Percentiles rank a stretch among this genome's conserved stretches.
These are phyloP conservation scores for Phytopythium helicoides DNA, from an alignment of 352 stramenopile genomes.

Conservation along the genomic window DNA sequence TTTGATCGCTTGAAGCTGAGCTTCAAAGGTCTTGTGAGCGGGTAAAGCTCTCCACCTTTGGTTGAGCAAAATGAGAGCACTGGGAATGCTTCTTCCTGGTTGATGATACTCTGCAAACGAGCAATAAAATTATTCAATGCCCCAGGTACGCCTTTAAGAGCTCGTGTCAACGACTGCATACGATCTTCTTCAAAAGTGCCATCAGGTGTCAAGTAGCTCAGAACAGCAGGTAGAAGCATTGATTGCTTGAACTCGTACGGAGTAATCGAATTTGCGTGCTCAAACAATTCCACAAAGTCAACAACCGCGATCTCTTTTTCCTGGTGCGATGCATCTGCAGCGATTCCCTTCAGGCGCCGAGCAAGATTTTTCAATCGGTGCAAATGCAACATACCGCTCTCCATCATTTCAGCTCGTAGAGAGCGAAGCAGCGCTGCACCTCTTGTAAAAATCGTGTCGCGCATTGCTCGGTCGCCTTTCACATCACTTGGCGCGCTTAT, in stretches of 20 bases:
- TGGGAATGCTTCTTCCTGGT: slow-evolving; percentile 66
- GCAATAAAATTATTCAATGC: slow-evolving; percentile 57
- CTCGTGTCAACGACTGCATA: slow-evolving; percentile 29
- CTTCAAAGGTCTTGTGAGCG: slow-evolving; percentile 67
- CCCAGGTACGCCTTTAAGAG: slow-evolving; percentile 45
- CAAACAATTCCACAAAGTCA: slow-evolving; percentile 76
- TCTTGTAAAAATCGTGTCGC: slow-evolving; percentile 54
- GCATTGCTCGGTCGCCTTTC: slow-evolving; percentile 4
- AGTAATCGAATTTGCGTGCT: slow-evolving; percentile 73
- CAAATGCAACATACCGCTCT: slow-evolving; percentile 74
- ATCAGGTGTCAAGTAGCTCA: slow-evolving; percentile 45
- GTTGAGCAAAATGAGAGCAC: slow-evolving; percentile 56
- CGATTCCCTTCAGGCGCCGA: slow-evolving; percentile 49
- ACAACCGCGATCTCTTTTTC: slow-evolving; percentile 59
- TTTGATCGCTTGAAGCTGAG: slow-evolving; percentile 35
- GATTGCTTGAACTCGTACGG: slow-evolving; percentile 87
- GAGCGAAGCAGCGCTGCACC: slow-evolving; percentile 50
- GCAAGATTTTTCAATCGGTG: slow-evolving; percentile 74
- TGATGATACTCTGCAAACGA: slow-evolving; percentile 72
- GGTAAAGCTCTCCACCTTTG: slow-evolving; percentile 76
- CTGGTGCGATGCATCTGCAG: slow-evolving; percentile 13
- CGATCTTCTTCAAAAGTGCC: slow-evolving; percentile 31
- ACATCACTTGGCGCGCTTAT: slow-evolving; percentile 15
- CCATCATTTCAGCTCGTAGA: slow-evolving; percentile 61
- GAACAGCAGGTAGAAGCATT: slow-evolving; percentile 58